Evolutionary conservation across 345 rosid species (phyloP), one percentile per base, ranked within the genome.

Genomic region (Camelina hispida): DNA sequence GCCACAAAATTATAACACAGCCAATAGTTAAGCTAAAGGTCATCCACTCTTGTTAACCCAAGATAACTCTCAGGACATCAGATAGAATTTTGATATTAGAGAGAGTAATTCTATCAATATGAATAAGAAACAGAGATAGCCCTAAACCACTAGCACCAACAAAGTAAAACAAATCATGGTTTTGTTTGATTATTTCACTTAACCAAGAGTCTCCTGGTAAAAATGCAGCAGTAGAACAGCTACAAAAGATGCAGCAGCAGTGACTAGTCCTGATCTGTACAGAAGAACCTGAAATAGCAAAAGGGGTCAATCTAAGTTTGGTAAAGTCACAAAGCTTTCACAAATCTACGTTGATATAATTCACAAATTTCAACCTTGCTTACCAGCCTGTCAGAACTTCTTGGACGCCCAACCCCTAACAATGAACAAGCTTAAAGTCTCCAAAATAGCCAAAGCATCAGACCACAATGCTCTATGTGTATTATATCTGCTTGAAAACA

Each of bases 321-420:
- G n/a, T n/a, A n/a, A n/a, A n/a, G n/a, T n/a, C n/a, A n/a, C n/a
- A n/a, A n/a, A n/a, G n/a, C n/a, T n/a, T n/a, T n/a, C n/a, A n/a
- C n/a, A n/a, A n/a, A n/a, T n/a, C n/a, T n/a, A n/a, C n/a, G n/a
- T n/a, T n/a, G n/a, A n/a, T n/a, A n/a, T n/a, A n/a, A n/a, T n/a
- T n/a, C n/a, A n/a, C n/a, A n/a, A n/a, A n/a, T n/a, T n/a, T 3
- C 35, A 38, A 37, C 34, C 35, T 37, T 66, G 44, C 83, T 28
- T 74, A 93, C 99, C 99, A 96, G 81, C 99, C 98, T 20, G 97
- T 93, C 95, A 96, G 84, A 96, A 96, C 85, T 96, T 96, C 72
- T 96, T 96, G 0, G 98, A 93, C 58, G 98, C 97, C 99, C 99
- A 96, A 74, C 99, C 94, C 79, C 89, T 82, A n/a, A n/a, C n/a